These are phyloP conservation scores for Centella asiatica DNA, from an alignment of 129 eudicot species.

Conservation along the genomic window DNA sequence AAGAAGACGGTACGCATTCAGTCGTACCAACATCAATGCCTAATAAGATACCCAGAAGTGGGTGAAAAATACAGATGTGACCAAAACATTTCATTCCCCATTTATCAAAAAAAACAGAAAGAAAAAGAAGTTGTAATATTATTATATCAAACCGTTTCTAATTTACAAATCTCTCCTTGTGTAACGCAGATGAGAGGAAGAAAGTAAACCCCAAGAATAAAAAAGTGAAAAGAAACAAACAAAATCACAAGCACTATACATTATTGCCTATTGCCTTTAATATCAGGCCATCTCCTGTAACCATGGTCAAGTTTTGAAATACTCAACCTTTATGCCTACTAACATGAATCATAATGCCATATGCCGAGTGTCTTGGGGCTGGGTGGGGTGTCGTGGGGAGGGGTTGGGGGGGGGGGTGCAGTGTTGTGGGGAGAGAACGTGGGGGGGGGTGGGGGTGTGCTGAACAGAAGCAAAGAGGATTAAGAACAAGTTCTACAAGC, in stretches of 20 bases:
- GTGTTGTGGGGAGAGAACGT: background rate
- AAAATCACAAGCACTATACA: no score
- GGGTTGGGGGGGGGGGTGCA: no score
- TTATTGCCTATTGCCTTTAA: no score
- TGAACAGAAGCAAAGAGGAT: background rate
- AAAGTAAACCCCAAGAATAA: background rate
- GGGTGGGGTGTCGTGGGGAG: no score
- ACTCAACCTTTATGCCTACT: no score
- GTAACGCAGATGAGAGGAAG: constrained; percentile 13
- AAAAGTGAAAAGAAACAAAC: constrained; percentile 7
- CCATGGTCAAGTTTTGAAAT: no score
- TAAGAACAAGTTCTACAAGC: constrained; percentile 3
- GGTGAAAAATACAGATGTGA: background rate
- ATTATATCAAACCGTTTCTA: background rate
- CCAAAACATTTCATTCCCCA: background rate
- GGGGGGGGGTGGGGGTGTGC: no score
- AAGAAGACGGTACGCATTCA: background rate
- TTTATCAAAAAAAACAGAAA: background rate
- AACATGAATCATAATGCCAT: no score
- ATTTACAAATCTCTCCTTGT: constrained; percentile 15
- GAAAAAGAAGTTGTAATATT: no score
- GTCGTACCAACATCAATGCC: background rate
- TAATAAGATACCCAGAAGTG: background rate
- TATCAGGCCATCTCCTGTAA: no score
- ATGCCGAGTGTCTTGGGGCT: no score